Conservation (phyloP, 2,329 filamentous ascomycete species). For the Cercospora sp. region DNA sequence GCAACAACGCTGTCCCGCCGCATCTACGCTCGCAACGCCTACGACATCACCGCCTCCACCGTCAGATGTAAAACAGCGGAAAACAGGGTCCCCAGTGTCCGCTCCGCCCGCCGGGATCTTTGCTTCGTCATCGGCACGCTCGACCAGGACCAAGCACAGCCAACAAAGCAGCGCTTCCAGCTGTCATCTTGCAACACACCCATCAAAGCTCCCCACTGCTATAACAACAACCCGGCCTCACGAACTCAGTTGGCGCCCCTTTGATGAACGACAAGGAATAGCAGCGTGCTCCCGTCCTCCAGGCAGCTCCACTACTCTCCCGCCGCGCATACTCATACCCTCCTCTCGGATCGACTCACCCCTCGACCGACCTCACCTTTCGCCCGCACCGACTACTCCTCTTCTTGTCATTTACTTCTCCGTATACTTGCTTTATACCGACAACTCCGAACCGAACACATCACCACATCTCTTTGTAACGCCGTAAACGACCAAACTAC, state of each 20-base stretch:
- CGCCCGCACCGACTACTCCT: constrained; percentile 9
- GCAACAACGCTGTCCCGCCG: too few species aligned
- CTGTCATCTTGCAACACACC: constrained; percentile 7
- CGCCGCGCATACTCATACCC: constrained; percentile 12
- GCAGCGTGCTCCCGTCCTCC: constrained; percentile 18
- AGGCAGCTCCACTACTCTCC: constrained; percentile 24
- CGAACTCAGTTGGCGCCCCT: constrained; percentile 15
- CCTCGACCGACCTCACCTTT: constrained; percentile 14
- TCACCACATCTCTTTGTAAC: constrained; percentile 17
- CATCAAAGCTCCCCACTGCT: constrained; percentile 4
- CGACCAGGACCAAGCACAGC: constrained; percentile 5
- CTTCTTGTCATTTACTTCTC: constrained; percentile 25
- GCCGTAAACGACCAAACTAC: constrained; percentile 13
- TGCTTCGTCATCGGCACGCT: constrained; percentile 24
- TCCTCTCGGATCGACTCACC: constrained; percentile 13
- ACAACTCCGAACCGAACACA: not conserved
- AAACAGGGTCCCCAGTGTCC: constrained; percentile 25
- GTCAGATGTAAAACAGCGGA: constrained; percentile 25
- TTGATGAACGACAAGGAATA: constrained; percentile 24
- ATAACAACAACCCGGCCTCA: constrained; percentile 7
- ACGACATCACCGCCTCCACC: not conserved
- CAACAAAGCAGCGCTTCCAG: constrained; percentile 14
- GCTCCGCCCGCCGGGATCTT: constrained; percentile 23
- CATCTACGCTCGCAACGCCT: constrained; percentile 3
- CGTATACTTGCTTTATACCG: constrained; percentile 25